Evolutionary conservation across 805 yeast genomes (phyloP), one percentile per base, ranked within the genome.

Genomic region (Schizosaccharomyces lindneri): DNA sequence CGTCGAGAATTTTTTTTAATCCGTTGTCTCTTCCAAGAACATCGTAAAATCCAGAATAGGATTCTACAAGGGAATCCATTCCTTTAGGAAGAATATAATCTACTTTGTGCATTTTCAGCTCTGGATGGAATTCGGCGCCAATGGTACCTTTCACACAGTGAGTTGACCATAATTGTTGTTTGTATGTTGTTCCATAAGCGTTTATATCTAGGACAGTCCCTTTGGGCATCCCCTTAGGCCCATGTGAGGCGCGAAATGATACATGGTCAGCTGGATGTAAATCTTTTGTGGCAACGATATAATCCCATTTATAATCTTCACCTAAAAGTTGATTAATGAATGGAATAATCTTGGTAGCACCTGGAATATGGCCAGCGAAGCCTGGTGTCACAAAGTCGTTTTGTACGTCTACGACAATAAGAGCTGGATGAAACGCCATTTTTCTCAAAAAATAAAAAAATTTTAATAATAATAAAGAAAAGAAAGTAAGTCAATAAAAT

Each of bases 281-380:
- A 36, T 57, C 60, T 17, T 57, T 36, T 21, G 60, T 57, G 19
- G 60, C 60, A 57, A 57, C 31, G 17, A n/a, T 36, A 57, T n/a
- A 19, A n/a, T 51, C 57, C 57, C 57, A 51, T 41, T 36, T 41
- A 17, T n/a, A 57, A 55, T n/a, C 13, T 11, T 15, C 32, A 9
- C 13, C 48, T 15, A 55, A 36, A 3, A 57, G 27, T 21, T n/a
- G 19, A n/a, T 57, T 57, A 5, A 36, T 39, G 48, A 9, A 6
- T 9, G 60, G 48, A 57, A 57, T 7, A 5, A 57, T n/a, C 7
- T 17, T n/a, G 11, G 46, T 17, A 19, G 43, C 60, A 41, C 46
- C 43, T 3, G n/a, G 19, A 19, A 31, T n/a, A 5, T 19, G n/a
- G 7, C 31, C 19, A 2, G 27, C 9, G 24, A 15, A 19, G 19